Evolutionary conservation across 169 alveolate genomes (phyloP).

Genomic region (Neospora caninum): DNA sequence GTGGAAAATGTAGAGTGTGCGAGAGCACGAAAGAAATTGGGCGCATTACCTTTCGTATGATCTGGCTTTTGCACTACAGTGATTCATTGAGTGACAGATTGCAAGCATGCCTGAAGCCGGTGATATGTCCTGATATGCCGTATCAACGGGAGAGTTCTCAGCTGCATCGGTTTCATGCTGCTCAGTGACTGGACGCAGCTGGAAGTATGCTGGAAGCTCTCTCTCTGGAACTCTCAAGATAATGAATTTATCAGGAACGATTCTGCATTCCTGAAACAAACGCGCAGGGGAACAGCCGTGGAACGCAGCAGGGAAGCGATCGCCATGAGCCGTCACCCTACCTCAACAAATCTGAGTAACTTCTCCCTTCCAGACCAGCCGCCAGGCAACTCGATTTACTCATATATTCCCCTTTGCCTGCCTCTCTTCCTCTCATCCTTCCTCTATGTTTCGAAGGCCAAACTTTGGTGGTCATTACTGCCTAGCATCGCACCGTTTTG

Average conservation of each 20-base stretch:
- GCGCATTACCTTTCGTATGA: not conserved
- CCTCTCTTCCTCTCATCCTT: no score
- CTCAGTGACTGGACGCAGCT: not conserved
- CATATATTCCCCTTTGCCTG: no score
- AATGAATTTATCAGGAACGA: slow-evolving; percentile 84
- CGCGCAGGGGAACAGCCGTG: not conserved
- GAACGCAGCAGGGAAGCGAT: no score
- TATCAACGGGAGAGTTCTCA: not conserved
- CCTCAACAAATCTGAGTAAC: no score
- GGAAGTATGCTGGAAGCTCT: slow-evolving; percentile 60
- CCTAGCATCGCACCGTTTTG: no score
- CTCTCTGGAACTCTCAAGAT: slow-evolving; percentile 76
- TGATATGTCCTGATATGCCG: not conserved
- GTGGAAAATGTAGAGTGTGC: no score
- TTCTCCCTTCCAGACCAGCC: no score
- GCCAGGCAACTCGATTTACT: no score
- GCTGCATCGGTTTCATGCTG: not conserved
- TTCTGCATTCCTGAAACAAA: slow-evolving; percentile 47
- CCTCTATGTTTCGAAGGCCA: no score
- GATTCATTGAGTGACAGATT: not conserved
- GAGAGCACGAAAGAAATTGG: no score
- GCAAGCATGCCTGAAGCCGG: not conserved
- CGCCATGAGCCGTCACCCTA: no score
- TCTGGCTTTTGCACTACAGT: not conserved
- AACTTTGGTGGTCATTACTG: no score